Base-by-base conservation (phyloP, 2,329 filamentous ascomycete species). In the Fusarium scirpi region DNA sequence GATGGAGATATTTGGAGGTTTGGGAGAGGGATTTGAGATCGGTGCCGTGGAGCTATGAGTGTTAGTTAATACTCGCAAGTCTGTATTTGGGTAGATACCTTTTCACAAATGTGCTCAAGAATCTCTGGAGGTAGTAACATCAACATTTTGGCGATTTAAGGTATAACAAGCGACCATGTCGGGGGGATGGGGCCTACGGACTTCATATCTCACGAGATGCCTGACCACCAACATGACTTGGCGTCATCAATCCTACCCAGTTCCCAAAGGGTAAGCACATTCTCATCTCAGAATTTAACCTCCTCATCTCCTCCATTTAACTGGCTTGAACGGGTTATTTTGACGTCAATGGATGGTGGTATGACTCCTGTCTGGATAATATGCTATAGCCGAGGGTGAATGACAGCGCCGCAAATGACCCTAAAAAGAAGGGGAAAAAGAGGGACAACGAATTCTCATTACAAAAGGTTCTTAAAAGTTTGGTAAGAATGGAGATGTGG, bases 371-470 rank as follows among this genome's bases (percentile, higher is more conserved):
- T 30, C 32, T 40, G 38, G 18, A 25, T 20, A 16, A 29, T 41
- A 13, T 12, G 2, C 16, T 41, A 41, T 20, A 52, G 32, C 24
- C 32, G 32, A 5, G 84, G 29, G 29, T 30, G 29, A 30, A 29
- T 24, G 24, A 5, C 24, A 24, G 24, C 24, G 24, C 24, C 24
- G 24, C 24, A 24, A 6, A 6, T 6, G 24, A 24, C 24, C 24
- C 24, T 6, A 24, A 24, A 24, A 24, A 24, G 24, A 24, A 5
- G 6, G 24, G 24, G 24, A 24, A 24, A 24, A 24, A 24, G 24
- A n/a, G n/a, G n/a, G n/a, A n/a, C n/a, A n/a, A n/a, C n/a, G n/a
- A n/a, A n/a, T n/a, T n/a, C n/a, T n/a, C n/a, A n/a, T n/a, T n/a
- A n/a, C n/a, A n/a, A n/a, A n/a, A n/a, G n/a, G n/a, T n/a, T n/a